Conservation (phyloP, 768 basidiomycete species). For the Lactarius vividus region DNA sequence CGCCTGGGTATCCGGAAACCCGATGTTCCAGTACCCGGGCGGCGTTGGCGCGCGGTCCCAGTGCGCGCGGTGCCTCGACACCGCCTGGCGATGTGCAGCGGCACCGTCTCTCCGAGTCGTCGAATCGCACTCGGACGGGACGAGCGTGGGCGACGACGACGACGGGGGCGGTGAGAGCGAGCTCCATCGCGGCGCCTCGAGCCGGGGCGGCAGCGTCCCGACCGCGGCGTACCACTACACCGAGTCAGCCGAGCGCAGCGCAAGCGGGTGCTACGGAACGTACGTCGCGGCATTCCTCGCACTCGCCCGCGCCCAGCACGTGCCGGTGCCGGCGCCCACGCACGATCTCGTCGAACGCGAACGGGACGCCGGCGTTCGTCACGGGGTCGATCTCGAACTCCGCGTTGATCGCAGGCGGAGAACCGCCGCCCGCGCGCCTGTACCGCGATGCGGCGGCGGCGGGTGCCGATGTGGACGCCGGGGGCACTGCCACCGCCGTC, state of each 20-base stretch:
- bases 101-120: constrained; percentile 10
- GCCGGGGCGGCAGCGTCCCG: constrained; percentile 63
- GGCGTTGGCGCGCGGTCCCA: constrained; percentile 76
- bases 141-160: constrained; percentile 12
- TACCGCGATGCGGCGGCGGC: constrained; percentile 1
- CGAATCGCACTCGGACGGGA: background rate
- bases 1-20: constrained; percentile 85
- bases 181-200: constrained; percentile 72
- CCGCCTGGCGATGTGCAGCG: constrained; percentile 57
- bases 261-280: too few relatives aligned
- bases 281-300: constrained; percentile 79
- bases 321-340: constrained; percentile 61
- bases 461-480: background rate
- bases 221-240: constrained; percentile 75
- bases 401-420: constrained; percentile 17
- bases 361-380: constrained; percentile 61
- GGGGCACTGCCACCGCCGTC: background rate
- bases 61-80: constrained; percentile 69
- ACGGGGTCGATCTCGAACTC: constrained; percentile 62
- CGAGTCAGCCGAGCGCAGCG: too few relatives aligned
- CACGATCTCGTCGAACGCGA: constrained; percentile 76
- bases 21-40: constrained; percentile 87
- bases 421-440: background rate
- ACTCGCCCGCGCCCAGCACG: constrained; percentile 71
- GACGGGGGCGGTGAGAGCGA: constrained; percentile 47